These are phyloP conservation scores for Thelephora aurantiotincta DNA, from an alignment of 768 basidiomycete genomes.

Conservation along the genomic window DNA sequence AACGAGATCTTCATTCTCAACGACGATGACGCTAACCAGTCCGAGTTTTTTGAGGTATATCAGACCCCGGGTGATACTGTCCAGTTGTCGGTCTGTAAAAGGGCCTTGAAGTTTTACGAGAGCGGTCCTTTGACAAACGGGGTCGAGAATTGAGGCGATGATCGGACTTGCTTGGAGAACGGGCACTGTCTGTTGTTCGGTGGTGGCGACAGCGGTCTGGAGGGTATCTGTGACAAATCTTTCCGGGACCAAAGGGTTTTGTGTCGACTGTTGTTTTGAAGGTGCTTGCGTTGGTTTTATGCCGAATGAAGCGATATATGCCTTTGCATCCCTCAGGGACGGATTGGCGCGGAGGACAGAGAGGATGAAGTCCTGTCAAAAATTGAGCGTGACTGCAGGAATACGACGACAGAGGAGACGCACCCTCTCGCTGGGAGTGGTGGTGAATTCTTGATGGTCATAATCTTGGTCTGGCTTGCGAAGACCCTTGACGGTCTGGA, in stretches of 20 bases:
- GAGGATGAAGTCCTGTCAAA: slow-evolving; percentile 79
- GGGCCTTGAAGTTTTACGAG: slow-evolving; percentile 96
- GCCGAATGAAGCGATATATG: slow-evolving; percentile 87
- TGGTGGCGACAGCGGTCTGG: slow-evolving; percentile 6
- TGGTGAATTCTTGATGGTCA: slow-evolving; percentile 11
- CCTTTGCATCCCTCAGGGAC: slow-evolving; percentile 78
- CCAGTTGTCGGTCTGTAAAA: slow-evolving; percentile 72
- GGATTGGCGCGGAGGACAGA: slow-evolving; percentile 90
- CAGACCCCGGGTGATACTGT: slow-evolving; percentile 86
- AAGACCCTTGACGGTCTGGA: slow-evolving; percentile 15
- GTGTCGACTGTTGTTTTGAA: slow-evolving; percentile 15
- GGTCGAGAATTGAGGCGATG: slow-evolving; percentile 69
- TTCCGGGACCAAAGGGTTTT: slow-evolving; percentile 17
- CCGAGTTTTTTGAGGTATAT: slow-evolving; percentile 94
- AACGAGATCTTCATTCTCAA: slow-evolving; percentile 72
- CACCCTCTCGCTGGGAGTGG: slow-evolving; percentile 17
- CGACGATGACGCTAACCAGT: slow-evolving; percentile 87
- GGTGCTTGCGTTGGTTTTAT: slow-evolving; percentile 31
- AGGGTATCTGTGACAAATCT: slow-evolving; percentile 4
- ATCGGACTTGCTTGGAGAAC: slow-evolving; percentile 28
- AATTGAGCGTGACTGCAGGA: background rate
- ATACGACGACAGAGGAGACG: background rate
- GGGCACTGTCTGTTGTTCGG: slow-evolving; percentile 9
- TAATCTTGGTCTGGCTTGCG: slow-evolving; percentile 7
- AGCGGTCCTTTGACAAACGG: slow-evolving; percentile 73